Base-by-base conservation (phyloP, 140 eudicot species). In the Cichorium intybus region DNA sequence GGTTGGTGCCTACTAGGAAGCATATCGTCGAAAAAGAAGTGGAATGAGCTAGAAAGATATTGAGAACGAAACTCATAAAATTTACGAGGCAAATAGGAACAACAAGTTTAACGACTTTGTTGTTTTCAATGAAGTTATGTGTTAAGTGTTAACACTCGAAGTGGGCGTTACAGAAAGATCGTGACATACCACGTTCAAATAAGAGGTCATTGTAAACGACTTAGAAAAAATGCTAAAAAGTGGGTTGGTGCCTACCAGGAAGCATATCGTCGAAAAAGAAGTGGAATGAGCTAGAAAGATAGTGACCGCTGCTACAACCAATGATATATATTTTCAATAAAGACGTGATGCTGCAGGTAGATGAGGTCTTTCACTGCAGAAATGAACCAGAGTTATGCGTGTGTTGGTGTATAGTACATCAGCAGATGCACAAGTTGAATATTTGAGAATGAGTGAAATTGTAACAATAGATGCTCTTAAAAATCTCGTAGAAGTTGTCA, bases 101-200 rank as follows among this genome's bases (percentile, higher is more conserved):
- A 33, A 59, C 14, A 59, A 11, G 47, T 59, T 59, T 59, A 16
- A 1, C 48, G 49, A 31, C 27, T 59, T 59, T 7, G 46, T 29
- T 59, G 48, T 59, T 24, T 64, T 47, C 17, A 31, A 64, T 27
- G 20, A 26, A 46, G 27, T 47, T 26, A 64, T 47, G 70, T 48
- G 22, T n/a, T n/a, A n/a, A n/a, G n/a, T n/a, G n/a, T 26, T 26
- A 64, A 29, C 55, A 41, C 24, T 28, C 28, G 21, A 64, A 22
- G 54, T 41, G 68, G 39, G 56, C 8, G 18, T 43, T 62, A 43
- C 34, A n/a, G n/a, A n/a, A n/a, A n/a, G n/a, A n/a, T n/a, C n/a
- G n/a, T n/a, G n/a, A n/a, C n/a, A n/a, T n/a, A n/a, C n/a, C n/a
- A n/a, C n/a, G n/a, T n/a, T n/a, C n/a, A n/a, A 41, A 41, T 41